Percentiles rank a stretch among this genome's conserved stretches.
phyloP scores from a whole-genome alignment of 1,284 basidiomycete genomes.

The Neolentinus lepideus region DNA sequence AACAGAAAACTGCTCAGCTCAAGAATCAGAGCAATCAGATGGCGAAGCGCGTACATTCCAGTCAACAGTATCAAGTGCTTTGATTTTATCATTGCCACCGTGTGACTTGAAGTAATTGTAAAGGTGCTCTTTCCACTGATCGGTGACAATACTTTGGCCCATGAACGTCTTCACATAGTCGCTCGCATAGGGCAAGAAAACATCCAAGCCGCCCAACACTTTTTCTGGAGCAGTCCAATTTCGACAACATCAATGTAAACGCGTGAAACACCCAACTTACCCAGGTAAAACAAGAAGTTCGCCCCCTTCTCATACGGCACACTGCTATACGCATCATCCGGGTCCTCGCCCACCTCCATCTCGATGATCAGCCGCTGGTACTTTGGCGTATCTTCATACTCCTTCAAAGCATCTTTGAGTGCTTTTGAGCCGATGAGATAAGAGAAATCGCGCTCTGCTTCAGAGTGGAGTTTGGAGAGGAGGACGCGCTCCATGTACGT shows the following conservation, averaged over 20 bases:
- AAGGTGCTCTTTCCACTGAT: slow-evolving; percentile 85
- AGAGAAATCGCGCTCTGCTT: slow-evolving; percentile 78
- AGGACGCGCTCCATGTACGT: slow-evolving; percentile 90
- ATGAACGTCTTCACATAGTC: slow-evolving; percentile 78
- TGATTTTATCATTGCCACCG: slow-evolving; percentile 55
- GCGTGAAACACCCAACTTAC: slow-evolving; percentile 25
- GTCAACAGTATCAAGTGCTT: slow-evolving; percentile 68
- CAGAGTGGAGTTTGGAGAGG: slow-evolving; percentile 66
- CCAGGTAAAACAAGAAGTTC: slow-evolving; percentile 65
- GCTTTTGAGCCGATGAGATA: slow-evolving; percentile 74
- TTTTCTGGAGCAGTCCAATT: slow-evolving; percentile 41
- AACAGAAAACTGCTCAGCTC: slow-evolving; percentile 6
- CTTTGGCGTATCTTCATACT: slow-evolving; percentile 53
- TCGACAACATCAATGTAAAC: not conserved
- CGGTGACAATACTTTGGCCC: slow-evolving; percentile 82
- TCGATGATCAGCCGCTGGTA: slow-evolving; percentile 85
- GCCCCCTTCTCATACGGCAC: slow-evolving; percentile 75
- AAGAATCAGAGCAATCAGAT: not conserved
- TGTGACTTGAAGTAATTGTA: slow-evolving; percentile 70
- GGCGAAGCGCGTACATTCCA: slow-evolving; percentile 55
- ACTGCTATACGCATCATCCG: slow-evolving; percentile 73
- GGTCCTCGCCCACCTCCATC: slow-evolving; percentile 82
- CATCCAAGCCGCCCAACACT: slow-evolving; percentile 81
- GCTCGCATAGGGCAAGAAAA: slow-evolving; percentile 76
- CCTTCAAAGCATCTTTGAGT: slow-evolving; percentile 65